phyloP scores from a whole-genome alignment of 2,329 filamentous ascomycete species.

The Blastomyces emzantsi region DNA sequence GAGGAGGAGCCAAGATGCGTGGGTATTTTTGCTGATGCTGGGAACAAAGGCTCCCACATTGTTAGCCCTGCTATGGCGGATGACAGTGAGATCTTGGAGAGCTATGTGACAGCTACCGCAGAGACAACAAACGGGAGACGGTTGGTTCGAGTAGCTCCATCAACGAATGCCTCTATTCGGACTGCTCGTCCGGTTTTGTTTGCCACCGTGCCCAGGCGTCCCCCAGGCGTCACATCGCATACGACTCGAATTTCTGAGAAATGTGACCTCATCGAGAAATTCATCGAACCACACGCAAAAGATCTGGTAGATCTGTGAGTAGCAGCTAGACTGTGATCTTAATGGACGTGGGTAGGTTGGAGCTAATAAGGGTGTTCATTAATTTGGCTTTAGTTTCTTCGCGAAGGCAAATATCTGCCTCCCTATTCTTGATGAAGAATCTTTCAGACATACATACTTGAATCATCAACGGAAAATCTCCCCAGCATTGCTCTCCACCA shows the following conservation, averaged over 20 bases:
- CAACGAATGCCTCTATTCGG: slow-evolving; percentile 13
- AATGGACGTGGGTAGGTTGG: not conserved
- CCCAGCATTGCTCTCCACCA: slow-evolving; percentile 42
- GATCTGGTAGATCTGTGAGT: slow-evolving; percentile 40
- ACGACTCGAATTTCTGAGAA: slow-evolving; percentile 29
- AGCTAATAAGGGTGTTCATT: not conserved
- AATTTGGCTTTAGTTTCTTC: slow-evolving; percentile 38
- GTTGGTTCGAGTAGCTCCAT: slow-evolving; percentile 20
- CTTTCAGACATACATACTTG: slow-evolving; percentile 37
- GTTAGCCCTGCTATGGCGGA: slow-evolving; percentile 45
- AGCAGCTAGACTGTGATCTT: not conserved
- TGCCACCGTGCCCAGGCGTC: slow-evolving; percentile 40
- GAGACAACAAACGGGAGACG: slow-evolving; percentile 14
- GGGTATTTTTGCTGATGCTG: slow-evolving; percentile 19
- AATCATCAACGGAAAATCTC: slow-evolving; percentile 41
- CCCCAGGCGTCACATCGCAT: slow-evolving; percentile 26
- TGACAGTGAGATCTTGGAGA: slow-evolving; percentile 46
- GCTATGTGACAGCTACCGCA: slow-evolving; percentile 39
- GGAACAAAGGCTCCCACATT: slow-evolving; percentile 40
- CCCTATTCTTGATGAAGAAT: slow-evolving; percentile 45
- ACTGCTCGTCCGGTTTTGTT: slow-evolving; percentile 35
- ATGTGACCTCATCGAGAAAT: slow-evolving; percentile 43
- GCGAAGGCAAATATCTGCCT: slow-evolving; percentile 44
- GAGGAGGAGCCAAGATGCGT: slow-evolving; percentile 9
- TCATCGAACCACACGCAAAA: slow-evolving; percentile 39